phyloP scores from a whole-genome alignment of 352 stramenopile species.

The Phytophthora megakarya region DNA sequence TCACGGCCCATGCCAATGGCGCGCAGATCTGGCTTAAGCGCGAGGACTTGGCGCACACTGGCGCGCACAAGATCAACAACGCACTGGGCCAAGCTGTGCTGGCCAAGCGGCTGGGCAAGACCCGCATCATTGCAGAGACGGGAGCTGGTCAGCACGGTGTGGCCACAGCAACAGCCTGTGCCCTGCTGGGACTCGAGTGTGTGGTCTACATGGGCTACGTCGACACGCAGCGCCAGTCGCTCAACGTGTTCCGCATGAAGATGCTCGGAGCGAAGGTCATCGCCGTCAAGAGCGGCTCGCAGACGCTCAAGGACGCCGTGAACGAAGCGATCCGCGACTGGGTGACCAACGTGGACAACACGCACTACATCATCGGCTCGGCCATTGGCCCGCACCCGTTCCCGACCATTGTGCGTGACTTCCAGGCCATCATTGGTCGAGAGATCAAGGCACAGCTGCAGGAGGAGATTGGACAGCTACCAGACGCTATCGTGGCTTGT shows the following conservation, averaged over 20 bases:
- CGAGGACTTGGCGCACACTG: slow-evolving; percentile 98
- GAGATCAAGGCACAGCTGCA: slow-evolving; percentile 95
- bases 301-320: slow-evolving; percentile 98
- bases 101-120: slow-evolving; percentile 96
- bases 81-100: slow-evolving; percentile 96
- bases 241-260: slow-evolving; percentile 99
- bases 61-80: slow-evolving; percentile 99
- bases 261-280: slow-evolving; percentile 98
- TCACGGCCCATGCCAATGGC: slow-evolving; percentile 92
- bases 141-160: slow-evolving; percentile 98
- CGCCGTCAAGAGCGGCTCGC: slow-evolving; percentile 95
- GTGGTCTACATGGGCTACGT: slow-evolving; percentile 99
- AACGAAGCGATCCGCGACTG: slow-evolving; percentile 99
- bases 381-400: slow-evolving; percentile 98
- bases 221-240: slow-evolving; percentile 96
- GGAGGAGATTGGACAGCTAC: slow-evolving; percentile 94
- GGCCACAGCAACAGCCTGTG: slow-evolving; percentile 96
- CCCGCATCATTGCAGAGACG: slow-evolving; percentile 98
- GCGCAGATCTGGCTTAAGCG: slow-evolving; percentile 99
- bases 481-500: slow-evolving; percentile 96
- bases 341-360: slow-evolving; percentile 98
- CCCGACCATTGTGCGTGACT: slow-evolving; percentile 98
- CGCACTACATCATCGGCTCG: slow-evolving; percentile 99
- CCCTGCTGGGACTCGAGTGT: slow-evolving; percentile 95
- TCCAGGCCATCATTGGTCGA: slow-evolving; percentile 96